Percentiles rank a stretch among this genome's conserved stretches.
phyloP scores from a whole-genome alignment of 306 rosid genomes.

The Sphenostylis stenocarpa region DNA sequence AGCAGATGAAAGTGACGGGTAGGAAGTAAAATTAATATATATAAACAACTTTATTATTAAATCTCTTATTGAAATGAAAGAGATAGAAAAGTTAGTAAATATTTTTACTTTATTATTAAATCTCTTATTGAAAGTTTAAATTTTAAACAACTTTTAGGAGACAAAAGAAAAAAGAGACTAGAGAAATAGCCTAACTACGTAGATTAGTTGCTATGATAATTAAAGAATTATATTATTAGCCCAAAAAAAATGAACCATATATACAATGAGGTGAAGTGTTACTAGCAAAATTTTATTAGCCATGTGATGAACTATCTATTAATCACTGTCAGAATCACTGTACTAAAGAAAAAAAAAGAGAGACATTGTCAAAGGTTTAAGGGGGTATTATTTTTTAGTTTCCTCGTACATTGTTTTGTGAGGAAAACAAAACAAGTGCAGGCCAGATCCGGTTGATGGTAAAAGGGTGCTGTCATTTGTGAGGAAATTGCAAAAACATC shows the following conservation, averaged over 20 bases:
- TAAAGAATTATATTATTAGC: no score
- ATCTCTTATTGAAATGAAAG: no score
- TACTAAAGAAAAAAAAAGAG: background rate
- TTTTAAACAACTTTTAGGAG: no score
- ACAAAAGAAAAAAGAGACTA: no score
- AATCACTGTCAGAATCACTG: background rate
- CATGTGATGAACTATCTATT: background rate
- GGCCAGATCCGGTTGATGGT: conserved; percentile 48
- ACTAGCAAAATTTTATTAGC: background rate
- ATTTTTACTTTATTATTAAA: no score
- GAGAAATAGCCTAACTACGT: no score
- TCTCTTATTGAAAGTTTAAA: no score
- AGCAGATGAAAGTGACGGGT: no score
- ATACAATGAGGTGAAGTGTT: background rate
- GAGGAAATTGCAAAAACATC: conserved; percentile 6
- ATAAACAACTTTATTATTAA: no score
- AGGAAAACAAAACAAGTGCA: conserved; percentile 24
- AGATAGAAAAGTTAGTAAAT: no score
- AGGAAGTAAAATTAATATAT: no score
- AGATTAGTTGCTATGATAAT: no score
- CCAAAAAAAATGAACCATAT: background rate
- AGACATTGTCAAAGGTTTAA: conserved; percentile 8
- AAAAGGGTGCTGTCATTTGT: background rate
- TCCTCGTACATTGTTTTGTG: background rate
- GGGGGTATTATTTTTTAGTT: background rate